Evolutionary conservation across 139 green algal genomes (phyloP).

Genomic region (Gonium pectorale): DNA sequence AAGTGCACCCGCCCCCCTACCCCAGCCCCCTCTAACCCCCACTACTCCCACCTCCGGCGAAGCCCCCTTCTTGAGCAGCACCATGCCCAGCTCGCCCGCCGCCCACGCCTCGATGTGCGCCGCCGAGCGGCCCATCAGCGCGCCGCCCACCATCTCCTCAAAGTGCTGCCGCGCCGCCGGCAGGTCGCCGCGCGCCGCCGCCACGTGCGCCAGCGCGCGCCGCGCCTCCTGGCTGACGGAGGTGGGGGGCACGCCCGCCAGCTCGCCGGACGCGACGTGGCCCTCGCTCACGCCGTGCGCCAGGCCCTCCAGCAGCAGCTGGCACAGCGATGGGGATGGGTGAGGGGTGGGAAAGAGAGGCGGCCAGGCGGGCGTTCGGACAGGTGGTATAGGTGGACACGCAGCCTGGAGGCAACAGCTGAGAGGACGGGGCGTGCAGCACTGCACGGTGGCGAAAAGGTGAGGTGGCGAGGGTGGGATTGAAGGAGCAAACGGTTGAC

Average conservation of each 20-base stretch:
- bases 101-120: conserved; percentile 79
- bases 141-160: conserved; percentile 79
- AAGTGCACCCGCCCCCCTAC: no score
- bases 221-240: conserved; percentile 82
- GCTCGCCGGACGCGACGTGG: conserved; percentile 72
- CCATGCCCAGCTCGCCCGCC: conserved; percentile 50
- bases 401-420: no score
- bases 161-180: conserved; percentile 69
- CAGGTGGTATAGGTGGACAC: no score
- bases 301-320: conserved; percentile 49
- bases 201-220: conserved; percentile 67
- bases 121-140: conserved; percentile 63
- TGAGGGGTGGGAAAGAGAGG: not conserved
- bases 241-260: conserved; percentile 73
- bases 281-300: conserved; percentile 78
- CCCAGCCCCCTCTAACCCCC: no score
- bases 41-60: not conserved
- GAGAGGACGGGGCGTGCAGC: no score
- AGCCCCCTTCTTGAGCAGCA: conserved; percentile 41
- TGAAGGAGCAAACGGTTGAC: no score
- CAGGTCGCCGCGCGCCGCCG: conserved; percentile 69
- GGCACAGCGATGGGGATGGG: not conserved
- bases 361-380: no score
- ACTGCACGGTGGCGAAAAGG: no score
- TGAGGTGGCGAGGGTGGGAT: no score